Base-by-base conservation (phyloP, 2,329 filamentous ascomycete genomes). In the Talaromyces sp. region DNA sequence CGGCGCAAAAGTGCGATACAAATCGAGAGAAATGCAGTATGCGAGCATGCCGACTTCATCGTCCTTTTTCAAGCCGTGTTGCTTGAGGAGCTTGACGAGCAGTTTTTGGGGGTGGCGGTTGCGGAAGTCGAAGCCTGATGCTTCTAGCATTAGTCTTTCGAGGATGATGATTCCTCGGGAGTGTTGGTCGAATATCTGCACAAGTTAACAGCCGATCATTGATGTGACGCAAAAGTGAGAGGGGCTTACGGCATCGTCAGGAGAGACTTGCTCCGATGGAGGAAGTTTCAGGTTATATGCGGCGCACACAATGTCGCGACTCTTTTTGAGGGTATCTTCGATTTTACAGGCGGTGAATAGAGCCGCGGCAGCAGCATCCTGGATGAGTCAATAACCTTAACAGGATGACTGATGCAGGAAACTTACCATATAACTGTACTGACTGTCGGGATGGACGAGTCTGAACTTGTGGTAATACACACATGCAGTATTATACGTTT, bases 291-390 rank as follows among this genome's bases (percentile, higher is more conserved):
- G 81, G 74, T 97, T 97, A 79, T 94, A 92, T 27, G 92, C 90
- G 0, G 93, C 93, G 66, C 92, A 96, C 17, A 98, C 83, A 67
- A 99, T 96, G 69, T 99, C 95, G 65, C 87, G 88, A 3, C 92
- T 96, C 81, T 98, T 98, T 80, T 99, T 99, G 70, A 97, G 86
- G 0, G 95, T 99, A 77, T 99, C 95, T 78, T 99, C 95, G 54
- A 96, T 93, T 81, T 99, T 99, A 83, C 94, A 98, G 2, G 93
- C 93, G 2, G 93, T 91, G 73, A 98, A 94, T 8, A 99, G 82
- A 27, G 92, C 90, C 0, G 95, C 92, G 6, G 95, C 87, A 0
- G 94, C 92, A 1, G 92, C 93, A 75, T 98, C 94, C 77, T 92
- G 79, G 38, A 70, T 65, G 10, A 47, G 5, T 40, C 62, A 51